These are phyloP conservation scores for Erigeron canadensis DNA, from an alignment of 129 eudicot species.

Conservation along the genomic window DNA sequence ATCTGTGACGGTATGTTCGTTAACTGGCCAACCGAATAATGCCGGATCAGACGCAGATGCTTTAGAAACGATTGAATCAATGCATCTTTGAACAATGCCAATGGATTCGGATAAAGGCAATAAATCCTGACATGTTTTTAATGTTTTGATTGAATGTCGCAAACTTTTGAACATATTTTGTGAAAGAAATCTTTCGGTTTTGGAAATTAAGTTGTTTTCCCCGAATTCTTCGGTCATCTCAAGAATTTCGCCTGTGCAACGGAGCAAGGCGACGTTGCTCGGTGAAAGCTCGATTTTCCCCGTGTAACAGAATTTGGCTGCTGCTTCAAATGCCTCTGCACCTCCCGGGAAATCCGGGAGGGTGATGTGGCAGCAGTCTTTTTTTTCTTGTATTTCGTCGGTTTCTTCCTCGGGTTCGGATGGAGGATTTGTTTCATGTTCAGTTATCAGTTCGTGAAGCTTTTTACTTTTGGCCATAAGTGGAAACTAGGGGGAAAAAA, in stretches of 20 bases:
- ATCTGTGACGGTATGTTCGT: conserved; percentile 26
- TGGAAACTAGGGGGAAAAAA: conserved; percentile 68
- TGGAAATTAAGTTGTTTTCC: conserved; percentile 70
- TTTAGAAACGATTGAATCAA: conserved; percentile 56
- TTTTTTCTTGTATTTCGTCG: conserved; percentile 24
- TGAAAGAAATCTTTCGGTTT: conserved; percentile 64
- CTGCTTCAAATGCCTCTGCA: conserved; percentile 76
- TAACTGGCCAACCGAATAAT: conserved; percentile 93
- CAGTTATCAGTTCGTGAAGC: conserved; percentile 73
- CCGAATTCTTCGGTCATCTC: conserved; percentile 81
- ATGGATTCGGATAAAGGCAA: conserved; percentile 70
- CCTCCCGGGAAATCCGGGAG: conserved; percentile 93
- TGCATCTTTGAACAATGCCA: conserved; percentile 82
- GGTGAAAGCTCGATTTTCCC: conserved; percentile 74
- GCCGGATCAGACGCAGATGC: conserved; percentile 75
- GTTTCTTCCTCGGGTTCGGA: conserved; percentile 29
- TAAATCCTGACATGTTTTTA: conserved; percentile 58
- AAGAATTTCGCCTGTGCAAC: conserved; percentile 79
- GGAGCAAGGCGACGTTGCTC: conserved; percentile 67
- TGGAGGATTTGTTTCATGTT: conserved; percentile 54
- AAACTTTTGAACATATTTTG: conserved; percentile 55
- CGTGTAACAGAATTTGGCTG: conserved; percentile 93
- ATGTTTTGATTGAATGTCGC: conserved; percentile 54
- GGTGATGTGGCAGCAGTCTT: conserved; percentile 38
- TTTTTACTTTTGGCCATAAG: conserved; percentile 78